Percentiles rank a stretch among this genome's conserved stretches.
Conservation (phyloP, 495 filamentous ascomycete genomes). For the Trichoderma reesei region DNA sequence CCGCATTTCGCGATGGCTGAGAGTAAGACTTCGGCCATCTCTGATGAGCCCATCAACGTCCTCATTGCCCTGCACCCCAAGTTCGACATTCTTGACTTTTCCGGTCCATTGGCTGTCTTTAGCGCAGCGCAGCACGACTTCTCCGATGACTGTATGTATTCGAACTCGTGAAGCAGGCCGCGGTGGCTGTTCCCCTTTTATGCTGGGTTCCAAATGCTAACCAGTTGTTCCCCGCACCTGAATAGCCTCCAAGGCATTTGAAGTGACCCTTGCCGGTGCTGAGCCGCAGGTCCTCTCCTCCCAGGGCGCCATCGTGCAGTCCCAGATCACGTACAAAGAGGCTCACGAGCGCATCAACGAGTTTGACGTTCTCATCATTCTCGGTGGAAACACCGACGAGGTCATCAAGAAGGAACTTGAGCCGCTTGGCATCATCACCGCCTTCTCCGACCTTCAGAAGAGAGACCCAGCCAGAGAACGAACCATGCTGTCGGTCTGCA, state of each 20-base stretch:
- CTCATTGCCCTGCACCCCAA: conserved; percentile 40
- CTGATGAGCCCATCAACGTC: conserved; percentile 41
- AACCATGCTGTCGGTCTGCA: conserved; percentile 66
- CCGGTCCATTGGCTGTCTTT: conserved; percentile 58
- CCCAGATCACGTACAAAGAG: conserved; percentile 59
- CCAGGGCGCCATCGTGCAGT: conserved; percentile 65
- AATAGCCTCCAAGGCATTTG: conserved; percentile 47
- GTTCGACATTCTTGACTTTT: conserved; percentile 52
- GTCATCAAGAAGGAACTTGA: conserved; percentile 50
- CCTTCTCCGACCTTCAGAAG: conserved; percentile 57
- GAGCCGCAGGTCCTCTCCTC: conserved; percentile 49
- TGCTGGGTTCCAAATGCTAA: conserved; percentile 13
- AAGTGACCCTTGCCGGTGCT: conserved; percentile 57
- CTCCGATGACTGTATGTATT: conserved; percentile 49
- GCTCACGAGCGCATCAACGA: conserved; percentile 53
- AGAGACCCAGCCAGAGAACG: conserved; percentile 60
- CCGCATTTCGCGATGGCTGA: conserved; percentile 33
- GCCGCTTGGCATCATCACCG: conserved; percentile 52
- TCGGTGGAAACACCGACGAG: conserved; percentile 48
- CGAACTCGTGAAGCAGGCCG: not conserved
- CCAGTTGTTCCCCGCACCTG: conserved; percentile 12
- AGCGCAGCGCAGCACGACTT: conserved; percentile 48
- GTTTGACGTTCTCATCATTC: conserved; percentile 62
- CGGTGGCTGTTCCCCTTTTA: conserved; percentile 5
- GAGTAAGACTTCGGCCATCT: conserved; percentile 36